Base-by-base conservation (phyloP, 2,329 filamentous ascomycete genomes). In the Scopulariopsis brevicaulis region DNA sequence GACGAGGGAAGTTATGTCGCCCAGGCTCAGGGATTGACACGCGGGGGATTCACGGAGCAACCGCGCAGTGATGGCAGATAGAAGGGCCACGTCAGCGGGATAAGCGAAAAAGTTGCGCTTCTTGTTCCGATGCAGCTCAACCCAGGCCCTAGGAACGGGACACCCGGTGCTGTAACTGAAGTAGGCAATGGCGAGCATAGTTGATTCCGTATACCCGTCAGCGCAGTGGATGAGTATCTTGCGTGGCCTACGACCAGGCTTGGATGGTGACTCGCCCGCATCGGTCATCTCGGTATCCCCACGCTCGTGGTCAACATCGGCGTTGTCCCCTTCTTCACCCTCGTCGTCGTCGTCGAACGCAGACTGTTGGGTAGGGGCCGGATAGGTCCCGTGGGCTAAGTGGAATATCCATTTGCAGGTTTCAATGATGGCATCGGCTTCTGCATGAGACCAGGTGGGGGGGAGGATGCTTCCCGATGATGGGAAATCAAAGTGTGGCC, bases 101-200 rank as follows among this genome's bases (percentile, higher is more conserved):
- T 97, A 97, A 0, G 94, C 91, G 68, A 99, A 99, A 74, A 97
- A 96, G 68, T 99, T 97, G 60, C 94, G 87, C 58, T 83, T 79
- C 69, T 88, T 90, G 14, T 84, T 79, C 12, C 85, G 85, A 69
- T 99, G 94, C 54, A 99, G 76, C 60, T 84, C 80, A 11, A 97
- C 77, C 92, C 92, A 97, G 10, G 94, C 92, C 58, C 91, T 84
- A 32, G 92, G 87, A 0, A 93, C 81, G 0, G 92, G 81, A 12
- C 84, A 77, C 7, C 90, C 90, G 61, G 94, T 90, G 57, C 89
- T 90, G 71, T 91, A 99, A 79, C 95, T 96, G 68, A 87, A 90
- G 71, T 99, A 99, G 11, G 93, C 90, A 46, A 99, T 83, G 1
- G 83, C 90, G 20, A 99, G 78, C 70, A 99, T 80, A 1, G 91